Conservation (phyloP, 495 filamentous ascomycete species). For the Penicillium maclennaniae region DNA sequence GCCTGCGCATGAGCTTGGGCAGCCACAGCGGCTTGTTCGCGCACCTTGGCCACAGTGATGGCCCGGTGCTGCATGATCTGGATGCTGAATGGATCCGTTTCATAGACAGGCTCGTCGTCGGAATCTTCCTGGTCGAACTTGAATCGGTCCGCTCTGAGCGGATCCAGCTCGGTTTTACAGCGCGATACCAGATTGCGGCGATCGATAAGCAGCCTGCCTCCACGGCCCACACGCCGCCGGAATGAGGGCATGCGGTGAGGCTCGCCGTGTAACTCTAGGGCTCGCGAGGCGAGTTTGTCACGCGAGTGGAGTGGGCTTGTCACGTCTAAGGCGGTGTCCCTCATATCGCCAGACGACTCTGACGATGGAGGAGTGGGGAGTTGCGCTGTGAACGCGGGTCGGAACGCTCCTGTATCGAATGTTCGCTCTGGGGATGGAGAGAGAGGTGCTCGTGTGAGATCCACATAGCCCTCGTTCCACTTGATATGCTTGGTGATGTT, state of each 20-base stretch:
- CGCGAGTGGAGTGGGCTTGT: slow-evolving; percentile 41
- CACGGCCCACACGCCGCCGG: slow-evolving; percentile 67
- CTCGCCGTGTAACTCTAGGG: slow-evolving; percentile 47
- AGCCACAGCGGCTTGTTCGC: slow-evolving; percentile 43
- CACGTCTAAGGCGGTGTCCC: slow-evolving; percentile 44
- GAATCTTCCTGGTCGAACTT: slow-evolving; percentile 69
- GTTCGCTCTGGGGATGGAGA: slow-evolving; percentile 60
- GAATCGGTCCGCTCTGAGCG: slow-evolving; percentile 64
- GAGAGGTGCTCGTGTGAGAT: slow-evolving; percentile 76
- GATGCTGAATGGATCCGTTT: slow-evolving; percentile 66
- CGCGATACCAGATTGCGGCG: slow-evolving; percentile 53
- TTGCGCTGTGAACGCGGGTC: slow-evolving; percentile 77
- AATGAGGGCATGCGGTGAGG: slow-evolving; percentile 54
- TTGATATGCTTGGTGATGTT: slow-evolving; percentile 78
- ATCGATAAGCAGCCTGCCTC: slow-evolving; percentile 78
- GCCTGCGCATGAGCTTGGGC: slow-evolving; percentile 48
- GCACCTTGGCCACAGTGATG: slow-evolving; percentile 54
- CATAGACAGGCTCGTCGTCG: slow-evolving; percentile 71
- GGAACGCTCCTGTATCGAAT: slow-evolving; percentile 58
- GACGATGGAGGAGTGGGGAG: slow-evolving; percentile 84
- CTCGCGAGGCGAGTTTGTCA: slow-evolving; percentile 45
- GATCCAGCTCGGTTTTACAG: slow-evolving; percentile 50
- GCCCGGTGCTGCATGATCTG: slow-evolving; percentile 69
- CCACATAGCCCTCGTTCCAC: slow-evolving; percentile 82
- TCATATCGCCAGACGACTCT: slow-evolving; percentile 59